Evolutionary conservation across 371 early-diverging fungal genomes (phyloP), one percentile per base, ranked within the genome.

Genomic region (Mucor plumbeus): DNA sequence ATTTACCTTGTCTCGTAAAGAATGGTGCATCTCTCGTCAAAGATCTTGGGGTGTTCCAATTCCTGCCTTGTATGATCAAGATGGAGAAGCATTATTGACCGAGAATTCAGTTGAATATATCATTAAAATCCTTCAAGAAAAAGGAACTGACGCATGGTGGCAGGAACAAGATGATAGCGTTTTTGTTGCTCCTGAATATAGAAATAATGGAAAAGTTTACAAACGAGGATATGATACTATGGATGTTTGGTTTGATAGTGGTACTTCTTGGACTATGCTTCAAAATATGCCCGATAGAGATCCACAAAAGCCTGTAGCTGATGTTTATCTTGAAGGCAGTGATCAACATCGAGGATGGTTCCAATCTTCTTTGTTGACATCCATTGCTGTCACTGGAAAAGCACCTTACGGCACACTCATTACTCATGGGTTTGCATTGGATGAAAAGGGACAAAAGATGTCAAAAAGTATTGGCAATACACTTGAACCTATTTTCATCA

Each of bases 301-400:
- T 48, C 64, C 59, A 11, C 43, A 66, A 33, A 78, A 75, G 7
- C 81, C 78, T 50, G 71, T 90, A 17, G 95, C 97, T 0, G 97
- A 97, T 75, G 86, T 97, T 47, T 97, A 96, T 77, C 81, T 93
- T 1, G 97, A 96, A 77, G 99, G 99, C 9, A 89, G 92, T 63
- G 98, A 98, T 75, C 99, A 98, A 75, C 96, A 97, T 73, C 85
- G 99, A 58, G 99, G 98, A 14, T 98, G 99, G 99, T 98, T 98
- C 80, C 97, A 97, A 72, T 96, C 97, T 5, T 93, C 97, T 0
- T 84, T 97, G 54, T 82, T 97, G 47, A 94, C 96, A 11, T 91
- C 94, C 9, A 90, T 93, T 39, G 94, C 96, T 7, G 74, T 92
- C 14, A 90, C 88, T 36, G 89, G 90, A 7, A 86, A 89, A 48